phyloP scores from a whole-genome alignment of 1,139 yeast genomes.

The Kodamaea ohmeri region DNA sequence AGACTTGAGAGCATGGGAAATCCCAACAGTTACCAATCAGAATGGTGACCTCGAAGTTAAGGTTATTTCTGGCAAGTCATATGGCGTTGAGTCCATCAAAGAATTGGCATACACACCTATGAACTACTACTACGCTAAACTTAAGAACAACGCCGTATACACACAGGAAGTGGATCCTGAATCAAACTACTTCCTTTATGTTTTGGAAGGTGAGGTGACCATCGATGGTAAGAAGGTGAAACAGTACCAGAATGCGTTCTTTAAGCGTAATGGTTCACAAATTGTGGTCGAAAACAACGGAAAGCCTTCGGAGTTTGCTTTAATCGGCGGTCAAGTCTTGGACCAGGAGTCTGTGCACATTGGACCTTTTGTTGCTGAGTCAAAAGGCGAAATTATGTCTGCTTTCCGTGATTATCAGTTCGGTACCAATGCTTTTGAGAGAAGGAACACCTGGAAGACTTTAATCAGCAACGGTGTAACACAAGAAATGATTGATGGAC shows the following conservation, averaged over 20 bases:
- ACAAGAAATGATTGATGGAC: slow-evolving; percentile 41
- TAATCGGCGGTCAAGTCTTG: slow-evolving; percentile 75
- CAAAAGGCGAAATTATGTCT: slow-evolving; percentile 42
- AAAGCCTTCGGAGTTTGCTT: slow-evolving; percentile 53
- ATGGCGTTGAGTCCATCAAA: slow-evolving; percentile 73
- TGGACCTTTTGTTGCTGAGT: slow-evolving; percentile 83
- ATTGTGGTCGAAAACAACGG: slow-evolving; percentile 40
- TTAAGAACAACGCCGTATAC: slow-evolving; percentile 69
- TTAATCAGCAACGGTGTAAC: slow-evolving; percentile 64
- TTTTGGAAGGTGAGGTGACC: slow-evolving; percentile 58
- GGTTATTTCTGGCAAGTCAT: slow-evolving; percentile 75
- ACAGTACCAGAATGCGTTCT: slow-evolving; percentile 57
- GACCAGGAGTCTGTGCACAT: slow-evolving; percentile 81
- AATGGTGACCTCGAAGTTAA: slow-evolving; percentile 65
- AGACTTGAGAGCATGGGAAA: slow-evolving; percentile 71
- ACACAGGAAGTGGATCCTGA: slow-evolving; percentile 59
- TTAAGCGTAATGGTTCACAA: slow-evolving; percentile 61
- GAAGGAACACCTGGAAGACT: slow-evolving; percentile 65
- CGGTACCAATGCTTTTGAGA: slow-evolving; percentile 72
- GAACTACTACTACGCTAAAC: slow-evolving; percentile 64
- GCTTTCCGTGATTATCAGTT: slow-evolving; percentile 71
- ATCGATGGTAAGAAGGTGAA: slow-evolving; percentile 39
- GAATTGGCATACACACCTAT: slow-evolving; percentile 86
- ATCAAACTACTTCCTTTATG: slow-evolving; percentile 72
- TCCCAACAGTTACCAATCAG: slow-evolving; percentile 66